Evolutionary conservation across 164 flowering plant genomes (phyloP).

Genomic region (Annona cherimola): DNA sequence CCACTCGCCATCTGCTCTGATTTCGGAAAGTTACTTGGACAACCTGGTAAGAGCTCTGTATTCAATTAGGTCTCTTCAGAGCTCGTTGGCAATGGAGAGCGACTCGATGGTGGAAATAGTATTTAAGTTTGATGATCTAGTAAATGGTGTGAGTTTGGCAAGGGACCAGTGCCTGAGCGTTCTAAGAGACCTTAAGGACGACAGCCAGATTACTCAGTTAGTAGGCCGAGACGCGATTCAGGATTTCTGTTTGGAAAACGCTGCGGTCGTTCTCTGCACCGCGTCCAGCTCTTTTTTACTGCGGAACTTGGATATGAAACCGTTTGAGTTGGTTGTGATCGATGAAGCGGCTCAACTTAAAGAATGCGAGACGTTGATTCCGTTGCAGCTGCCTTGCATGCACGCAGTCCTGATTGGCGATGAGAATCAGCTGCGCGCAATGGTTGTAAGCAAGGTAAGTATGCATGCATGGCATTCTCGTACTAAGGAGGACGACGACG

Average conservation of each 20-base stretch:
- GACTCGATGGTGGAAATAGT: too few relatives aligned
- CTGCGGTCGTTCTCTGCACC: constrained; percentile 40
- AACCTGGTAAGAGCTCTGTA: constrained; percentile 16
- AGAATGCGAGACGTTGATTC: constrained; percentile 47
- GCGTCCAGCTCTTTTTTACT: constrained; percentile 29
- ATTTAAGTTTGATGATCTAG: background rate
- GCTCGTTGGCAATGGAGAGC: constrained; percentile 15
- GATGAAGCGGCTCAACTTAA: constrained; percentile 58
- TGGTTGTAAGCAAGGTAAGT: constrained; percentile 38
- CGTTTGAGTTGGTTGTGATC: constrained; percentile 29
- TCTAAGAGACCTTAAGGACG: constrained; percentile 8
- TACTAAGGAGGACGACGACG: background rate
- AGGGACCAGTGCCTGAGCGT: constrained; percentile 19
- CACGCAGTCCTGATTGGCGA: constrained; percentile 49
- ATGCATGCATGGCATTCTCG: background rate
- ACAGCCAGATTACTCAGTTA: background rate
- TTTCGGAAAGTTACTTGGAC: constrained; percentile 22
- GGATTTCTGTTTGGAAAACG: constrained; percentile 16
- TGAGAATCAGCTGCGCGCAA: constrained; percentile 41
- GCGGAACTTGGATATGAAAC: constrained; percentile 4
- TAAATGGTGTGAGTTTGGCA: background rate
- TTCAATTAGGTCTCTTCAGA: constrained; percentile 31
- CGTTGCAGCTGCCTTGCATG: constrained; percentile 35
- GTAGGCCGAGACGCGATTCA: background rate
- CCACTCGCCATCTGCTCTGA: constrained; percentile 30